phyloP scores from a whole-genome alignment of 108 stramenopile genomes.

The Cylindrotheca fusiformis region DNA sequence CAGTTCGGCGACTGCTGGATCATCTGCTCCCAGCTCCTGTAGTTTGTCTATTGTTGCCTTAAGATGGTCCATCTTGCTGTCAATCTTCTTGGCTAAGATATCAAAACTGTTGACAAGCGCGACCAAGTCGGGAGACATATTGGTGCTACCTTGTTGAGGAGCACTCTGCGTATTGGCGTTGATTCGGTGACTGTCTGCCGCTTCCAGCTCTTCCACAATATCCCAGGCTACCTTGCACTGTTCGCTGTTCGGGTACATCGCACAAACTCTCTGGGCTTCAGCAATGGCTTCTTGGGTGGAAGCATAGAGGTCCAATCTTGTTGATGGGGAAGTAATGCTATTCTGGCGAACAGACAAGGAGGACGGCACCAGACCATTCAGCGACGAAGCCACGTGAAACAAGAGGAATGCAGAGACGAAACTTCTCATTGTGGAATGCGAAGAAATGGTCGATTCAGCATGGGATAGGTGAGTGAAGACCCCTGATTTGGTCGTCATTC shows the following conservation, averaged over 20 bases:
- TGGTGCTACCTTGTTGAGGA: slow-evolving; percentile 4
- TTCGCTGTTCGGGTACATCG: slow-evolving; percentile 25
- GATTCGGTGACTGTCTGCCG: slow-evolving; percentile 43
- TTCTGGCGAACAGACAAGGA: too few species aligned
- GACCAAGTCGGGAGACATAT: slow-evolving; percentile 17
- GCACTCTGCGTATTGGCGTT: neutral
- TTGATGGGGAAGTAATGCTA: too few species aligned
- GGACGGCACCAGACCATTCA: too few species aligned
- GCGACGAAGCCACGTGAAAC: too few species aligned
- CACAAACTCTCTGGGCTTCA: slow-evolving; percentile 49
- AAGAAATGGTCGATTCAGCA: too few species aligned
- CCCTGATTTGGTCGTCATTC: too few species aligned
- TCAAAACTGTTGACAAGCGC: slow-evolving; percentile 41
- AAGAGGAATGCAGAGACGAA: too few species aligned
- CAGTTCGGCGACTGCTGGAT: slow-evolving; percentile 43
- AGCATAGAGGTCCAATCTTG: slow-evolving; percentile 34
- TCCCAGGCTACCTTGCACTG: slow-evolving; percentile 56
- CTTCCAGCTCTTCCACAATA: slow-evolving; percentile 62
- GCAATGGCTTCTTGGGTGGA: slow-evolving; percentile 45
- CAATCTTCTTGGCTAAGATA: slow-evolving; percentile 40
- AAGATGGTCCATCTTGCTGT: slow-evolving; percentile 53
- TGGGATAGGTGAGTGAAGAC: too few species aligned
- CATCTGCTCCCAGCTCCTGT: slow-evolving; percentile 35
- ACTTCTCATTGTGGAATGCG: too few species aligned
- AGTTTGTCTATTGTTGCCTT: slow-evolving; percentile 34